Evolutionary conservation across 1,284 basidiomycete genomes (phyloP).

Genomic region (Thecaphora thlaspeos): DNA sequence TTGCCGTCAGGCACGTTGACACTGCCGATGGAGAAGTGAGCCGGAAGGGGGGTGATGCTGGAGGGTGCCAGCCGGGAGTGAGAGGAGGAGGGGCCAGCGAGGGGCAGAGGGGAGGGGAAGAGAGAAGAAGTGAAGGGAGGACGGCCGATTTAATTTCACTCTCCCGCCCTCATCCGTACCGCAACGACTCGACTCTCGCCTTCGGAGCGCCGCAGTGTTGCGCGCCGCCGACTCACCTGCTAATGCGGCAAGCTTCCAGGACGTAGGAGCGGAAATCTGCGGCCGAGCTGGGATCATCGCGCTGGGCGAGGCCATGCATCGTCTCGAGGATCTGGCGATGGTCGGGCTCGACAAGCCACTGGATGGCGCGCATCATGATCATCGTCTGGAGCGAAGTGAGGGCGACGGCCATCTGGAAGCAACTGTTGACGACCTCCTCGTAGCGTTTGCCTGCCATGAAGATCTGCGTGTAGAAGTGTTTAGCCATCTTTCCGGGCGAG

Average conservation of each 20-base stretch:
- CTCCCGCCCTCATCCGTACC: too few species aligned
- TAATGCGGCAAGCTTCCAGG: slow-evolving; percentile 32
- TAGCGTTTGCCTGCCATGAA: slow-evolving; percentile 27
- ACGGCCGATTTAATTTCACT: too few species aligned
- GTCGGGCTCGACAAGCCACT: slow-evolving; percentile 27
- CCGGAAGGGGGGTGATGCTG: slow-evolving; percentile 20
- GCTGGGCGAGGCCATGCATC: slow-evolving; percentile 21
- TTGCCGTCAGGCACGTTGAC: slow-evolving; percentile 17
- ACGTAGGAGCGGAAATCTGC: slow-evolving; percentile 22
- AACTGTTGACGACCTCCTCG: slow-evolving; percentile 29
- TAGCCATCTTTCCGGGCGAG: slow-evolving; percentile 20
- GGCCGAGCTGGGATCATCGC: slow-evolving; percentile 18
- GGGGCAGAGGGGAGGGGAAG: background rate
- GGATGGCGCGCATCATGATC: slow-evolving; percentile 27
- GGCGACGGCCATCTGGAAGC: slow-evolving; percentile 33
- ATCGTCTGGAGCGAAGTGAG: slow-evolving; percentile 28
- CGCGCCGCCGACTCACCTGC: slow-evolving; percentile 1
- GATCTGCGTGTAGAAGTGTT: slow-evolving; percentile 31
- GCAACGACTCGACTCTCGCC: too few species aligned
- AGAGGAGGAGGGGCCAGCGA: too few species aligned
- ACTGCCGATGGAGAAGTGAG: slow-evolving; percentile 21
- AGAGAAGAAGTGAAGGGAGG: background rate
- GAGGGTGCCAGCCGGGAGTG: too few species aligned
- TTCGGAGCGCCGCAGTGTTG: too few species aligned
- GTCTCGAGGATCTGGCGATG: slow-evolving; percentile 15